phyloP scores from a whole-genome alignment of 495 filamentous ascomycete genomes.

The Ramalina intermedia region DNA sequence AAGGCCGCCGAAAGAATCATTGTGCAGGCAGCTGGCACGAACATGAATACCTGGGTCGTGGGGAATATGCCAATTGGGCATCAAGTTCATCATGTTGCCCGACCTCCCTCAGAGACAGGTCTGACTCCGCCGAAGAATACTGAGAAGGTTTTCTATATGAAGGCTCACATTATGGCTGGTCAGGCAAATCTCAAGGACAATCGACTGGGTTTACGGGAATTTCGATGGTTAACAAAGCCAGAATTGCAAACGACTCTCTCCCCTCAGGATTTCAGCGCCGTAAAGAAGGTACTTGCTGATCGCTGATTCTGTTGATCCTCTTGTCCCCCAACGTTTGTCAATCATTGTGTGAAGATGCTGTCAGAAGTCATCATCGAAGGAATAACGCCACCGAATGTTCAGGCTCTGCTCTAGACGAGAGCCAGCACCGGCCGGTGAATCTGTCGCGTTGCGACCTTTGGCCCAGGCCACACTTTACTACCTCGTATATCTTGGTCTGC shows the following conservation, averaged over 20 bases:
- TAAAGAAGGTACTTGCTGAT: slow-evolving; percentile 70
- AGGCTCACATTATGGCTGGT: slow-evolving; percentile 90
- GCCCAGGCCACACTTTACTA: too few relatives aligned
- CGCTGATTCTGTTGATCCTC: slow-evolving; percentile 27
- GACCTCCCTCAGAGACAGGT: slow-evolving; percentile 18
- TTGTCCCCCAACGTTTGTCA: too few relatives aligned
- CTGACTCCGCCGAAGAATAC: slow-evolving; percentile 31
- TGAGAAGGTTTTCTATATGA: slow-evolving; percentile 89
- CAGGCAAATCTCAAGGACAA: slow-evolving; percentile 71
- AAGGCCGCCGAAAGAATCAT: slow-evolving; percentile 75
- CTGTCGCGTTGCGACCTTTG: too few relatives aligned
- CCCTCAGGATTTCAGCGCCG: slow-evolving; percentile 50
- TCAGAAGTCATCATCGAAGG: too few relatives aligned
- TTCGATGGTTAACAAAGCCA: slow-evolving; percentile 82
- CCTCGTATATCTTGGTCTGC: too few relatives aligned
- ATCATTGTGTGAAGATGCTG: too few relatives aligned
- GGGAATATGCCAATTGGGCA: slow-evolving; percentile 83
- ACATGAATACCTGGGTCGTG: slow-evolving; percentile 99
- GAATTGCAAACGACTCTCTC: slow-evolving; percentile 56
- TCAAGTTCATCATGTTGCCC: slow-evolving; percentile 35
- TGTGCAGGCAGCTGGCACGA: slow-evolving; percentile 59
- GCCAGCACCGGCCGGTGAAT: too few relatives aligned
- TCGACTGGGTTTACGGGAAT: slow-evolving; percentile 58
- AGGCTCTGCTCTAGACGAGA: too few relatives aligned
- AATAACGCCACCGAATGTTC: too few relatives aligned